phyloP scores from a whole-genome alignment of 805 yeast genomes.

The Ogataea nitratoaversa region DNA sequence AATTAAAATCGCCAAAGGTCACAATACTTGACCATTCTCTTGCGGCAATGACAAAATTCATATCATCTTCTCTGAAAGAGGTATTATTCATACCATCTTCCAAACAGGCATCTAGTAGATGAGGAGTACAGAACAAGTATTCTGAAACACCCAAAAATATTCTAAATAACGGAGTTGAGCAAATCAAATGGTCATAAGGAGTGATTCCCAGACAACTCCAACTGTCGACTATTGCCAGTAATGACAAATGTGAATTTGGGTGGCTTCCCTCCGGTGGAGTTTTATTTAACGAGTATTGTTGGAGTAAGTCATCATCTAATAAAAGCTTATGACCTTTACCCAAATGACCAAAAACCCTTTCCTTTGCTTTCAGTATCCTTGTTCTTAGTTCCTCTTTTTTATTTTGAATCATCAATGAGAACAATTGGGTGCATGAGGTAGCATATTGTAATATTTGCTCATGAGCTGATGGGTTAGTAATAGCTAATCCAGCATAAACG shows the following conservation, averaged over 20 bases:
- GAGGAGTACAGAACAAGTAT: conserved; percentile 81
- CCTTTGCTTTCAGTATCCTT: conserved; percentile 63
- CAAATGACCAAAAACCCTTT: conserved; percentile 71
- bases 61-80: conserved; percentile 80
- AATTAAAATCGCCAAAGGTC: conserved; percentile 64
- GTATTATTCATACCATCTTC: conserved; percentile 63
- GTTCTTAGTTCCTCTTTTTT: conserved; percentile 51
- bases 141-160: conserved; percentile 93
- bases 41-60: conserved; percentile 90
- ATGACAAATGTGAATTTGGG: conserved; percentile 86
- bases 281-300: conserved; percentile 72
- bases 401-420: conserved; percentile 75
- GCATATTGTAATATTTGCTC: conserved; percentile 88
- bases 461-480: conserved; percentile 93
- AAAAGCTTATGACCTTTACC: conserved; percentile 52
- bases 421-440: conserved; percentile 74
- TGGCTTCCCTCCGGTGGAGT: conserved; percentile 61
- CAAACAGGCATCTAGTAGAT: conserved; percentile 74
- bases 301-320: conserved; percentile 74
- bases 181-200: conserved; percentile 95
- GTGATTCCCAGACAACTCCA: conserved; percentile 83
- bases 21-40: conserved; percentile 84
- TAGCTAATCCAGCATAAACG: conserved; percentile 96
- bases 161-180: conserved; percentile 91
- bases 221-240: conserved; percentile 88